Evolutionary conservation across 2,329 filamentous ascomycete species (phyloP).

Genomic region (Aspergillus terreus): DNA sequence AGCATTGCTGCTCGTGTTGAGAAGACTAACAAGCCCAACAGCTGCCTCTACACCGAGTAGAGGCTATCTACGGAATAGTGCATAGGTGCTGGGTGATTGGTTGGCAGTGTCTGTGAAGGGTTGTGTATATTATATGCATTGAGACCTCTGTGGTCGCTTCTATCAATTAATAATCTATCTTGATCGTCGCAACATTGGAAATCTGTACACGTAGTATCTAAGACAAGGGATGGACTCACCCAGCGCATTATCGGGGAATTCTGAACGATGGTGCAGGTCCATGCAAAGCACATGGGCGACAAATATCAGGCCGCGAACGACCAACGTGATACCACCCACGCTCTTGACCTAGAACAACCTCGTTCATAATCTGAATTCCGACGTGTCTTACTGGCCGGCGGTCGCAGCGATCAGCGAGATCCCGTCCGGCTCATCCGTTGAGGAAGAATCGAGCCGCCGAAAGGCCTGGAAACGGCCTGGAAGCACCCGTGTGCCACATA

Average conservation of each 20-base stretch:
- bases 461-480: too few species aligned
- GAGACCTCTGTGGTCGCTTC: too few species aligned
- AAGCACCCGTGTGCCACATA: too few species aligned
- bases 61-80: neutral
- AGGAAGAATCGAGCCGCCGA: neutral
- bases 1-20: slow-evolving; percentile 27
- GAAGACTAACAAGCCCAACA: slow-evolving; percentile 18
- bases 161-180: too few species aligned
- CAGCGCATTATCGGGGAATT: too few species aligned
- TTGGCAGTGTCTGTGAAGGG: too few species aligned
- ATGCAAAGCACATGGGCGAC: neutral
- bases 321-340: neutral
- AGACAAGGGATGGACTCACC: too few species aligned
- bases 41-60: slow-evolving; percentile 26
- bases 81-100: too few species aligned
- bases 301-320: neutral
- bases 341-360: neutral
- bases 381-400: neutral
- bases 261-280: too few species aligned
- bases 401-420: neutral
- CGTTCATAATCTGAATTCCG: neutral
- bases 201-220: too few species aligned
- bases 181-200: too few species aligned
- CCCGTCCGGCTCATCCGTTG: neutral
- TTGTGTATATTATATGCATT: too few species aligned